Percentiles rank a stretch among this genome's conserved stretches.
Evolutionary conservation across 345 rosid genomes (phyloP).

Genomic region (Euphorbia tirucalli): DNA sequence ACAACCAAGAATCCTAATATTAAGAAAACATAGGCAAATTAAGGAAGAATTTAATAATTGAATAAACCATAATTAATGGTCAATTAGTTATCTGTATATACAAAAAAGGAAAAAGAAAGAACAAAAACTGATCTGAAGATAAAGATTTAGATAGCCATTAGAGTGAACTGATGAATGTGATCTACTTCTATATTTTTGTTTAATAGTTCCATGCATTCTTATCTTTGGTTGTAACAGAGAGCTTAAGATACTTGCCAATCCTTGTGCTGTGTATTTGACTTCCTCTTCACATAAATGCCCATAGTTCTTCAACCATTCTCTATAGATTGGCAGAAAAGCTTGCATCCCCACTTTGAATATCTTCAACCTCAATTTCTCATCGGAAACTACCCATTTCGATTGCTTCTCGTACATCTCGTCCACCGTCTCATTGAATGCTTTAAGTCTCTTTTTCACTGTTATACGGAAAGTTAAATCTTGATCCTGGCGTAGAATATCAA

Average conservation of each 20-base stretch:
- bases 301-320: conserved; percentile 40
- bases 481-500: conserved; percentile 29
- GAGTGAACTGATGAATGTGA: conserved; percentile 32
- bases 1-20: background rate
- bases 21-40: too few species aligned
- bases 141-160: conserved; percentile 42
- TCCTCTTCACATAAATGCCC: conserved; percentile 28
- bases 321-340: conserved; percentile 54
- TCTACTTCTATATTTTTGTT: conserved; percentile 27
- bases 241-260: conserved; percentile 53
- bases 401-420: conserved; percentile 59
- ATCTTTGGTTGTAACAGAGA: conserved; percentile 57
- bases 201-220: conserved; percentile 24
- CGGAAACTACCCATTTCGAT: conserved; percentile 54
- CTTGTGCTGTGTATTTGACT: conserved; percentile 44
- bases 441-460: conserved; percentile 35
- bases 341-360: conserved; percentile 45
- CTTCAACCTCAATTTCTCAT: conserved; percentile 52
- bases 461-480: conserved; percentile 13
- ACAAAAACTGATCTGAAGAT: background rate
- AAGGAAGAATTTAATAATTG: background rate
- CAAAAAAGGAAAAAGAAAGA: background rate
- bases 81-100: too few species aligned
- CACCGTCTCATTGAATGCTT: conserved; percentile 52
- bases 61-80: too few species aligned